These are phyloP conservation scores for apple (Malus domestica) DNA, from an alignment of 306 rosid species.

Conservation along the genomic window DNA sequence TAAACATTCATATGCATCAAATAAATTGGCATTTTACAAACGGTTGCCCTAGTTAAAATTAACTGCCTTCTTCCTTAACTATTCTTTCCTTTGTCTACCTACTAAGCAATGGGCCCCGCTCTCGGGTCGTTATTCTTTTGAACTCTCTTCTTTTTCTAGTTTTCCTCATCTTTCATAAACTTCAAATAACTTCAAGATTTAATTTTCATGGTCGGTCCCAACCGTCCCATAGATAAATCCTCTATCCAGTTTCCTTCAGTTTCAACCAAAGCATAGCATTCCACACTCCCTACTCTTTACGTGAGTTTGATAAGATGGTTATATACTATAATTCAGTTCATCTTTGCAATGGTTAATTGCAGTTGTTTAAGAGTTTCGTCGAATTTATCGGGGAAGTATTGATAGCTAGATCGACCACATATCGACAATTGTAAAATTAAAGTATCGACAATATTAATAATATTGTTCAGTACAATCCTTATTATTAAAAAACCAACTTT, in stretches of 20 bases:
- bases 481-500: slow-evolving; percentile 23
- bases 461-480: background rate
- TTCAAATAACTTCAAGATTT: slow-evolving; percentile 4
- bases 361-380: background rate
- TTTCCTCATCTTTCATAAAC: background rate
- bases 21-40: no score
- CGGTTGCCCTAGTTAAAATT: background rate
- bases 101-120: slow-evolving; percentile 25
- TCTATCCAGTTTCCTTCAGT: slow-evolving; percentile 25
- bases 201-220: slow-evolving; percentile 21
- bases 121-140: slow-evolving; percentile 50
- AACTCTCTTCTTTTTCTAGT: slow-evolving; percentile 16
- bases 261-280: slow-evolving; percentile 28
- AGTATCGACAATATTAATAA: no score
- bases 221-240: background rate
- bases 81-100: slow-evolving; percentile 86
- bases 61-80: slow-evolving; percentile 43
- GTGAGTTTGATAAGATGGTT: background rate
- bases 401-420: background rate
- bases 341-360: background rate
- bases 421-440: no score
- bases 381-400: background rate
- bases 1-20: no score
- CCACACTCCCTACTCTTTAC: background rate
- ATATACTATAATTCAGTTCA: background rate